A percentile compares a stretch with the other conserved stretches of the same genome.
phyloP scores from a whole-genome alignment of 768 basidiomycete species.

The Daedaleopsis sinensis region DNA sequence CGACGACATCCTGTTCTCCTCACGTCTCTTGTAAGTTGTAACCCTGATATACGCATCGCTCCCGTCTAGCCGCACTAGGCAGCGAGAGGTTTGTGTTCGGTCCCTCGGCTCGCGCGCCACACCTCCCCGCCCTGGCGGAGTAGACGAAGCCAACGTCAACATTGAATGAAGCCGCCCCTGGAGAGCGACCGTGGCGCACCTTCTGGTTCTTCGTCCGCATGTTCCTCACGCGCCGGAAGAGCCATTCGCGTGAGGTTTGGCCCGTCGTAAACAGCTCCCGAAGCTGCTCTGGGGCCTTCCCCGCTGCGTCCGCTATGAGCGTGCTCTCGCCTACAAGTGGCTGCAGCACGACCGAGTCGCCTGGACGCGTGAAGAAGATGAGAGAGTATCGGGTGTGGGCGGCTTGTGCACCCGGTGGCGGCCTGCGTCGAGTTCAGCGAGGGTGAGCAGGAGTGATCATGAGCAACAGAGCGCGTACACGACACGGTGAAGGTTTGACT shows the following conservation, averaged over 20 bases:
- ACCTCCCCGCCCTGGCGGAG: slow-evolving; percentile 22
- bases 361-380: slow-evolving; percentile 69
- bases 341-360: slow-evolving; percentile 50
- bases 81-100: slow-evolving; percentile 20
- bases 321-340: slow-evolving; percentile 55
- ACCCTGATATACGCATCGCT: too few relatives aligned
- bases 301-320: slow-evolving; percentile 47
- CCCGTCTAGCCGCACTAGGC: not conserved
- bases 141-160: not conserved
- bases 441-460: not conserved
- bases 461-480: slow-evolving; percentile 40
- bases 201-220: slow-evolving; percentile 46
- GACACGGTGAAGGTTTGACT: slow-evolving; percentile 67
- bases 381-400: slow-evolving; percentile 62
- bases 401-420: slow-evolving; percentile 61
- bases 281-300: slow-evolving; percentile 24
- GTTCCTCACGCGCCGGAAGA: slow-evolving; percentile 42
- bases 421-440: slow-evolving; percentile 18
- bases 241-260: slow-evolving; percentile 45
- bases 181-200: slow-evolving; percentile 29
- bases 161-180: not conserved
- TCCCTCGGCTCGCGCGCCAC: slow-evolving; percentile 26
- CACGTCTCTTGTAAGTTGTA: too few relatives aligned
- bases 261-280: slow-evolving; percentile 37
- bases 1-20: too few relatives aligned